Evolutionary conservation across 345 rosid genomes (phyloP).

Genomic region (Arabidopsis suecica): DNA sequence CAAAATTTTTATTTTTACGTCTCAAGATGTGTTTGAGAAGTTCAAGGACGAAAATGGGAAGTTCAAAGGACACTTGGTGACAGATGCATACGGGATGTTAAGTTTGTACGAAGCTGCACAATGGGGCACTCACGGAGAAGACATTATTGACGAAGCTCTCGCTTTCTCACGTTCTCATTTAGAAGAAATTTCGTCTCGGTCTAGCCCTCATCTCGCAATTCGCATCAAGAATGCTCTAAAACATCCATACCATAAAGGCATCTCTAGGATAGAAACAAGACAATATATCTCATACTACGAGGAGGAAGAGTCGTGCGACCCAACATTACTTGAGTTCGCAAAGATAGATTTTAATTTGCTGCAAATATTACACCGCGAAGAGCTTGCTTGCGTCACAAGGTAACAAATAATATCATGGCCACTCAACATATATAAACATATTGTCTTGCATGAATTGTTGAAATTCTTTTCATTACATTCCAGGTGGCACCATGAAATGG

Average conservation of each 20-base stretch:
- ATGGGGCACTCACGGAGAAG: constrained; percentile 38
- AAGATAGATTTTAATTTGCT: constrained; percentile 37
- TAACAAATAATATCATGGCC: neutral
- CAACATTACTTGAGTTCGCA: constrained; percentile 36
- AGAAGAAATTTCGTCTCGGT: neutral
- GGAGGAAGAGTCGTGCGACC: constrained; percentile 11
- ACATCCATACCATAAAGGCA: constrained; percentile 33
- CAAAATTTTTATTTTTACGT: neutral
- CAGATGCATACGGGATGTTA: constrained; percentile 18
- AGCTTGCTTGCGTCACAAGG: constrained; percentile 31
- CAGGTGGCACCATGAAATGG: constrained; percentile 34
- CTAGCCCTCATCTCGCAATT: neutral
- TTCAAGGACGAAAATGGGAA: constrained; percentile 20
- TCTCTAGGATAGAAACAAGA: constrained; percentile 35
- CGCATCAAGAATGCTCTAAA: constrained; percentile 36
- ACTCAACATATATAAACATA: neutral
- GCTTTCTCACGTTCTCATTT: constrained; percentile 18
- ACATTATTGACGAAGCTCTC: constrained; percentile 29
- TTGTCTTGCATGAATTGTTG: neutral
- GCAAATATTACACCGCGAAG: constrained; percentile 24
- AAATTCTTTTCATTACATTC: neutral
- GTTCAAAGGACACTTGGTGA: constrained; percentile 12
- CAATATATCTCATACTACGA: constrained; percentile 32
- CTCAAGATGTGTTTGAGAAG: constrained; percentile 37
- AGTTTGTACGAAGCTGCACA: constrained; percentile 41